Evolutionary conservation across 2,329 filamentous ascomycete genomes (phyloP), one percentile per base, ranked within the genome.

Genomic region (Cladorrhinum sp.): DNA sequence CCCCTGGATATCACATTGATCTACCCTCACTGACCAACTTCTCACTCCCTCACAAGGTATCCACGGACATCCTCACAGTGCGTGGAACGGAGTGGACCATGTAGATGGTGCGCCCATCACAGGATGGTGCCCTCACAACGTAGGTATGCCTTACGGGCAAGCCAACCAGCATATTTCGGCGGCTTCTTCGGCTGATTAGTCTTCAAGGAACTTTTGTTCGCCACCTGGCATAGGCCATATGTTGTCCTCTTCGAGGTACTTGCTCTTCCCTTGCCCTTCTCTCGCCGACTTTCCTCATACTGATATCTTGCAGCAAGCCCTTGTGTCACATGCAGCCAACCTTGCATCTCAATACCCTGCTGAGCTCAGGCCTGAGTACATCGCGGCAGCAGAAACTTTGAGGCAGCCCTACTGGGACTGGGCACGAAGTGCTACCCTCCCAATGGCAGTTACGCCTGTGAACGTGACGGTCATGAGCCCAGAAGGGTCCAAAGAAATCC

Each of bases 151-250:
- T 45, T 16, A 58, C 27, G n/a, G 24, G 54, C 18, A 16, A 16
- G 4, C 16, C 55, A 49, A 57, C 25, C 25, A 29, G 13, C 13
- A 41, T 10, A 45, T 45, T 20, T 45, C 18, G 36, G 36, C 36
- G 36, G 10, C 18, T 45, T 22, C 41, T 58, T 50, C 52, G 54
- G 57, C 55, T 64, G 51, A 64, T 57, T 55, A 29, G 53, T 16
- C 2, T 50, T 22, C 16, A 45, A 81, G 80, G 78, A 83, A 68
- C 71, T 75, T n/a, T 68, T 79, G 23, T 82, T 85, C 63, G 67
- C 78, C 6, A 71, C 79, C 18, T 86, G 82, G 84, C 84, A 87
- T 69, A 79, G 83, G 5, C 78, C 82, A 2, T 85, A 81, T 61
- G 67, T 84, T 48, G 73, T 78, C 7, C 73, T 85, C 5, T 85